Percentiles rank a stretch among this genome's conserved stretches.
phyloP scores from a whole-genome alignment of 495 filamentous ascomycete genomes.

The Podospora appendiculata region DNA sequence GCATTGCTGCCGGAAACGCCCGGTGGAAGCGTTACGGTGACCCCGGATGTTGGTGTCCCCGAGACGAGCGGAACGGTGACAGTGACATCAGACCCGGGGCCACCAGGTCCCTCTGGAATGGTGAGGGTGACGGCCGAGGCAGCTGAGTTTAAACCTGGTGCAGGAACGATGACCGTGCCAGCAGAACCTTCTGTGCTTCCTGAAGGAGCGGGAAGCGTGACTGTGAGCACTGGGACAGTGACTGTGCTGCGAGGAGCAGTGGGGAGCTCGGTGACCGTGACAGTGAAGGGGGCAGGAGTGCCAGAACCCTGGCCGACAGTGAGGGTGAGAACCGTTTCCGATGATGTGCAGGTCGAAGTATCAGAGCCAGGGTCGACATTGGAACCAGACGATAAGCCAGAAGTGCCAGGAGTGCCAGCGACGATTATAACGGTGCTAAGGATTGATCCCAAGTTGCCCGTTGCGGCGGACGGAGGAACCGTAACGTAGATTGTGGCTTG shows the following conservation, averaged over 20 bases:
- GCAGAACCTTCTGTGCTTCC: background rate
- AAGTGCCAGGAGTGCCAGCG: background rate
- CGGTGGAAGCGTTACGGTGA: constrained; percentile 8
- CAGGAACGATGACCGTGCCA: background rate
- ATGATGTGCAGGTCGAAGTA: constrained; percentile 6
- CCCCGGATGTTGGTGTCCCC: background rate
- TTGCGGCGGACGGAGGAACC: constrained; percentile 10
- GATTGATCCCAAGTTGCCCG: constrained; percentile 7
- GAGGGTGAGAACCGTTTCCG: background rate
- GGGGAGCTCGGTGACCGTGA: constrained; percentile 7
- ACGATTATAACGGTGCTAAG: constrained; percentile 18
- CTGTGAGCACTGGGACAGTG: constrained; percentile 15
- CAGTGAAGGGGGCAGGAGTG: constrained; percentile 4
- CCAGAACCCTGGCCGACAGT: background rate
- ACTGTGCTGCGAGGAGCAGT: constrained; percentile 2
- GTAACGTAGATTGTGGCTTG: constrained; percentile 30
- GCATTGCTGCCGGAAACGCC: background rate
- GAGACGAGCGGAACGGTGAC: constrained; percentile 7
- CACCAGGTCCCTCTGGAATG: background rate
- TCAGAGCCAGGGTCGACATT: constrained; percentile 10
- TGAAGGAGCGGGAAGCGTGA: constrained; percentile 8
- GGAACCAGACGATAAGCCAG: background rate
- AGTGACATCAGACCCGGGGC: background rate
- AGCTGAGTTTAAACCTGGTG: background rate
- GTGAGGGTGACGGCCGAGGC: constrained; percentile 6